Evolutionary conservation across 345 rosid genomes (phyloP).

Genomic region (Passiflora organensis): DNA sequence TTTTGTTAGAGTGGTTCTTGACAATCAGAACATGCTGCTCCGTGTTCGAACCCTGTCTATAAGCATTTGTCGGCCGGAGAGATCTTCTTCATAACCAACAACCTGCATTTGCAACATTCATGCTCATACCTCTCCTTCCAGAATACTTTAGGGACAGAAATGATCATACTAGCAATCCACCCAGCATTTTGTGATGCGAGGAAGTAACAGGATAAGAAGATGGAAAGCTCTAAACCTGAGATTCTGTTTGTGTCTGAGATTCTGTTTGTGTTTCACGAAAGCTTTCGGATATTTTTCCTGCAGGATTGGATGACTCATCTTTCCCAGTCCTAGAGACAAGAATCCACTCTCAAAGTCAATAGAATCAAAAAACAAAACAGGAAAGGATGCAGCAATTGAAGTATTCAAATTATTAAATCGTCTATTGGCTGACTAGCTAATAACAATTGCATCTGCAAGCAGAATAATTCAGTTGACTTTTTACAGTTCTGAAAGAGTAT

Average conservation of each 20-base stretch:
- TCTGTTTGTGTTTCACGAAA: conserved; percentile 97
- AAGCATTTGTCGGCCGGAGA: conserved; percentile 92
- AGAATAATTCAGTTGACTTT: too few species aligned
- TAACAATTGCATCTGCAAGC: too few species aligned
- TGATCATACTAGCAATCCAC: background rate
- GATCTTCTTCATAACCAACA: conserved; percentile 89
- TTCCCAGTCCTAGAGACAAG: conserved; percentile 35
- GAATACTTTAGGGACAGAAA: too few species aligned
- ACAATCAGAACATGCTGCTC: conserved; percentile 49
- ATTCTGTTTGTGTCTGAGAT: too few species aligned
- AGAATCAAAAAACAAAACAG: background rate
- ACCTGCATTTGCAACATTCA: conserved; percentile 46
- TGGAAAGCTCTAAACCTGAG: conserved; percentile 30
- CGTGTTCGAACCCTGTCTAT: conserved; percentile 88
- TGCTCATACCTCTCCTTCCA: background rate
- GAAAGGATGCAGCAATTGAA: background rate
- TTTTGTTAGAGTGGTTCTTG: background rate
- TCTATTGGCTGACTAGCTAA: too few species aligned
- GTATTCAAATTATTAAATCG: too few species aligned
- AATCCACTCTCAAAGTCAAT: conserved; percentile 3
- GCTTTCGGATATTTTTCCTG: conserved; percentile 41
- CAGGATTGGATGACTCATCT: conserved; percentile 35
- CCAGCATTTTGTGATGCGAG: background rate
- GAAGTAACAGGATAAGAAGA: conserved; percentile 9
- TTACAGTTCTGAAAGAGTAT: too few species aligned